Evolutionary conservation across 1,284 basidiomycete species (phyloP).

Genomic region (Pseudozyma thailandica): DNA sequence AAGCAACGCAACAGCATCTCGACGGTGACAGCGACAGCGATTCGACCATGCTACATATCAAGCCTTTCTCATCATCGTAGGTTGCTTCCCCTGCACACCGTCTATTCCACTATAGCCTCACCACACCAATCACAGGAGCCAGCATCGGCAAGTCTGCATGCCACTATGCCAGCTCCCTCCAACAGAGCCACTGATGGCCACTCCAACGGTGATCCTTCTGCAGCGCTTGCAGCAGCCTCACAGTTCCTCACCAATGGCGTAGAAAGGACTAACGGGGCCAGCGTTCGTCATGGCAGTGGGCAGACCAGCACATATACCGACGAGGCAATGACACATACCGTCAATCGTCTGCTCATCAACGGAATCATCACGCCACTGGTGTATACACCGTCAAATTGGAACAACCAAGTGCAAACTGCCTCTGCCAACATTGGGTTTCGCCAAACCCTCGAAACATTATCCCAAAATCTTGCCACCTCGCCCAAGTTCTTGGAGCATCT

Average conservation of each 20-base stretch:
- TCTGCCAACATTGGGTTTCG: slow-evolving; percentile 13
- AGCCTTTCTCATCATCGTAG: too few species aligned
- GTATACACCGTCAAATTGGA: slow-evolving; percentile 7
- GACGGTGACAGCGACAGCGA: too few species aligned
- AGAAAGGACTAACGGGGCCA: background rate
- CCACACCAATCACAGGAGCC: too few species aligned
- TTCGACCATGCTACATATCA: too few species aligned
- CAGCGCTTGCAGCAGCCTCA: slow-evolving; percentile 34
- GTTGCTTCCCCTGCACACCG: too few species aligned
- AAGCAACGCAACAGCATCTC: too few species aligned
- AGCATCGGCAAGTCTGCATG: slow-evolving; percentile 19
- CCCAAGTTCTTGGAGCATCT: slow-evolving; percentile 49
- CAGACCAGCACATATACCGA: slow-evolving; percentile 17
- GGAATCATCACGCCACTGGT: slow-evolving; percentile 33
- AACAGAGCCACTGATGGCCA: background rate
- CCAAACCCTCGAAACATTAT: slow-evolving; percentile 39
- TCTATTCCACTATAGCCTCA: too few species aligned
- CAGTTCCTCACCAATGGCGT: slow-evolving; percentile 31
- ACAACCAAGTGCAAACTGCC: slow-evolving; percentile 5
- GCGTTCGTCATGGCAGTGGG: background rate
- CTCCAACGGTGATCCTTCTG: slow-evolving; percentile 4
- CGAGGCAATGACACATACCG: slow-evolving; percentile 35
- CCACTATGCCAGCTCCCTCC: background rate
- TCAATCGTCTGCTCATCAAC: slow-evolving; percentile 42
- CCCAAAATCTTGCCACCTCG: slow-evolving; percentile 21